Conservation (phyloP, 192 early-diverging fungal genomes). For the Gonapodya sp. region DNA sequence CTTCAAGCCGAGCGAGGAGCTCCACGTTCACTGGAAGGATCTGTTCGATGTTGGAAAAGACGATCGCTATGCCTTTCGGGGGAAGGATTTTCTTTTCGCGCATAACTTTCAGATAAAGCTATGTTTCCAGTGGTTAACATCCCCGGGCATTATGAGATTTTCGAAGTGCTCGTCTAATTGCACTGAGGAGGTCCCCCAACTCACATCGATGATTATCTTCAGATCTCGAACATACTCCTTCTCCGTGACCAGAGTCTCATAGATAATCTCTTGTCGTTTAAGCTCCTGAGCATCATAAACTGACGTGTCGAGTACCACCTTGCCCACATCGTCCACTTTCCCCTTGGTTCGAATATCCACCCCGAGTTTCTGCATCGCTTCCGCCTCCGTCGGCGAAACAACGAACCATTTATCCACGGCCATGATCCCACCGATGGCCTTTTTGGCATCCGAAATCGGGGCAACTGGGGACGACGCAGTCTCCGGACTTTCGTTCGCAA, state of each 20-base stretch:
- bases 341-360: neutral
- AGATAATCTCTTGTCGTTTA: conserved; percentile 89
- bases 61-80: neutral
- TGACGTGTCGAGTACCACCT: conserved; percentile 32
- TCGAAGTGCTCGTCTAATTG: conserved; percentile 17
- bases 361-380: neutral
- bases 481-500: neutral
- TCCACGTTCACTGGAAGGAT: neutral
- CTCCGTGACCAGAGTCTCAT: conserved; percentile 86
- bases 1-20: neutral
- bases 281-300: conserved; percentile 57
- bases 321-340: neutral
- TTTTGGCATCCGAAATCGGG: neutral
- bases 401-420: neutral
- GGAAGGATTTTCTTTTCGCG: neutral
- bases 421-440: neutral
- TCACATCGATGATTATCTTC: conserved; percentile 65
- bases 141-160: conserved; percentile 29
- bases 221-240: conserved; percentile 84
- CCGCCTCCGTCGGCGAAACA: neutral
- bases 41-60: neutral
- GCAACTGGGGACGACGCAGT: neutral
- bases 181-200: neutral
- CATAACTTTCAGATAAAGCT: neutral
- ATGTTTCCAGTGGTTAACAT: conserved; percentile 28